Base-by-base conservation (phyloP, 345 rosid species). In the Brassica incana region DNA sequence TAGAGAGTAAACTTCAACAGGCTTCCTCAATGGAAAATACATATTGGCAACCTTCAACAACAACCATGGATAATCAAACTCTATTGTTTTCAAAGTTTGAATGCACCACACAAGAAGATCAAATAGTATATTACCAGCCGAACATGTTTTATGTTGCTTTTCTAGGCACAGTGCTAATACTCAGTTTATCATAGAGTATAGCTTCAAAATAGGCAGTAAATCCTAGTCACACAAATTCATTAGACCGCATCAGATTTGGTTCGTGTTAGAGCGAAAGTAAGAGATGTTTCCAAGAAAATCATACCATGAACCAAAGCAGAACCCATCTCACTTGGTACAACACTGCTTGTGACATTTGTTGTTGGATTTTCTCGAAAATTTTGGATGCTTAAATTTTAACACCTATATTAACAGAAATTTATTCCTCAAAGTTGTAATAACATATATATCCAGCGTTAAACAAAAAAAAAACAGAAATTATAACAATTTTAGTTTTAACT, bases 241-340 rank as follows among this genome's bases (percentile, higher is more conserved):
- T 45, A 45, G n/a, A 45, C 52, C 52, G 52, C 52, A 45, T 45
- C 52, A 12, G n/a, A 45, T 45, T 45, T 45, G 52, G 52, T 45
- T 45, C 15, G 52, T 45, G 52, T 45, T 45, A 10, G 52, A 45
- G 52, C 12, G 5, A 45, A 11, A 45, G 52, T 0, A n/a, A 45
- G n/a, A 45, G n/a, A 45, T 38, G 45, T 38, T 38, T 2, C 45
- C 45, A 38, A 38, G 11, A 38, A 38, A 63, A 16, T 43, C 72
- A 18, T 88, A 94, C 98, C 98, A 75, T 94, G 97, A 70, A 94
- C 89, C 80, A 90, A 76, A 29, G 88, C 91, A 30, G 96, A 84
- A 33, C 98, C 97, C 36, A 84, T 85, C 79, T 88, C 96, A 11
- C 52, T 61, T 56, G 92, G 88, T 54, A 91, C 72, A 76, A 81